Conservation (phyloP, 768 basidiomycete genomes). For the Panellus pusillus region DNA sequence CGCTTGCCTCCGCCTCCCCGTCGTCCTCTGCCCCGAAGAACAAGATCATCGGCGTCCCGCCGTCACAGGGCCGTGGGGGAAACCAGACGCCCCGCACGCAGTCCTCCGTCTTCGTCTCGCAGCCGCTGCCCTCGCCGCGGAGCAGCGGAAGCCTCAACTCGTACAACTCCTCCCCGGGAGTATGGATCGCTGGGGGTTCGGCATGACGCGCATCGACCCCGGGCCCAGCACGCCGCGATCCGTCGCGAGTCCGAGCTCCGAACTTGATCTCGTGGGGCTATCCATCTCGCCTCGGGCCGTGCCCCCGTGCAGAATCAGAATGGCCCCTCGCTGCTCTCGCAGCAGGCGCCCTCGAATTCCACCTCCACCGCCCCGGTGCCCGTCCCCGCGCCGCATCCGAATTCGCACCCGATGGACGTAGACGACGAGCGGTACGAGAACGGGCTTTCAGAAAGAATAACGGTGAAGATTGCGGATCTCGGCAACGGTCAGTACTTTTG, state of each 20-base stretch:
- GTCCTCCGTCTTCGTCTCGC: conserved; percentile 84
- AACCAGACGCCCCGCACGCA: conserved; percentile 93
- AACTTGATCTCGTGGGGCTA: conserved; percentile 16
- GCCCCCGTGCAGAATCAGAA: neutral
- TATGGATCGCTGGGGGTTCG: conserved; percentile 87
- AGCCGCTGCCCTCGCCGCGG: conserved; percentile 82
- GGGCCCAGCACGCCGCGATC: conserved; percentile 21
- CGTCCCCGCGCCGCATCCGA: conserved; percentile 27
- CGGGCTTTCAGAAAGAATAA: conserved; percentile 62
- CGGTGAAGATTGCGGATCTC: conserved; percentile 98
- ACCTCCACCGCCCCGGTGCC: conserved; percentile 27
- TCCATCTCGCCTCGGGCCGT: conserved; percentile 23
- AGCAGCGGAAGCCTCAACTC: conserved; percentile 20
- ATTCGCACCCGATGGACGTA: conserved; percentile 21
- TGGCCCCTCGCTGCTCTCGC: conserved; percentile 74
- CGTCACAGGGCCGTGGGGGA: conserved; percentile 88
- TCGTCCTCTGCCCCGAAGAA: conserved; percentile 46
- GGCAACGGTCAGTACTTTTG: conserved; percentile 72
- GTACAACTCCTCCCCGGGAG: conserved; percentile 28
- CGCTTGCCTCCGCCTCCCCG: conserved; percentile 36
- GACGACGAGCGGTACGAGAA: conserved; percentile 18
- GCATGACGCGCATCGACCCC: conserved; percentile 86
- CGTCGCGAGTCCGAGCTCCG: conserved; percentile 15
- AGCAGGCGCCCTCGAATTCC: conserved; percentile 52
- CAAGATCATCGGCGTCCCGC: conserved; percentile 90